A percentile compares a stretch with the other conserved stretches of the same genome.
These are phyloP conservation scores for Penicillium crustosum DNA, from an alignment of 2,329 filamentous ascomycete species.

Conservation along the genomic window DNA sequence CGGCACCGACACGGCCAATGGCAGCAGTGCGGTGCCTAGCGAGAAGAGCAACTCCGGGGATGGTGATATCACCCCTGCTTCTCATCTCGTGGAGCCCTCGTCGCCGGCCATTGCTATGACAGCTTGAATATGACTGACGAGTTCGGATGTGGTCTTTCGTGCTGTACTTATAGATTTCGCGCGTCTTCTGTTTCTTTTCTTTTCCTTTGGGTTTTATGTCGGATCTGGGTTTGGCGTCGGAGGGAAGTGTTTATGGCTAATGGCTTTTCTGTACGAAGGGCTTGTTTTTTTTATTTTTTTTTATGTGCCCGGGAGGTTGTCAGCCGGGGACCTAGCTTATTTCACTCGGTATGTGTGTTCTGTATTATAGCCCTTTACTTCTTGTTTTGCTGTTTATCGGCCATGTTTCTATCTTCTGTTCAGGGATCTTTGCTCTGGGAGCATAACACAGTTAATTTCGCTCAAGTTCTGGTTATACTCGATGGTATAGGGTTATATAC, in stretches of 20 bases:
- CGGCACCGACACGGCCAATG: constrained; percentile 22
- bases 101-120: constrained; percentile 47
- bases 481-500: not conserved
- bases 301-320: not conserved
- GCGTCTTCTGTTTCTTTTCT: not conserved
- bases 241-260: not conserved
- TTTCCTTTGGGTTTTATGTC: not conserved
- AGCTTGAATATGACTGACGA: constrained; percentile 27
- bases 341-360: not conserved
- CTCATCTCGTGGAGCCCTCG: constrained; percentile 54
- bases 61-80: constrained; percentile 47
- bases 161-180: constrained; percentile 29
- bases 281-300: not conserved
- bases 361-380: constrained; percentile 12
- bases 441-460: not conserved
- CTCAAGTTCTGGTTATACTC: not conserved
- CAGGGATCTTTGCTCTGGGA: not conserved
- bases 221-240: constrained; percentile 1
- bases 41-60: constrained; percentile 61
- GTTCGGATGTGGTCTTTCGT: not conserved
- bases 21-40: constrained; percentile 55
- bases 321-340: not conserved
- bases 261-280: not conserved
- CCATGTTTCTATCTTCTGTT: not conserved
- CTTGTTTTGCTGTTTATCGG: not conserved